Evolutionary conservation across 805 yeast genomes (phyloP), one percentile per base, ranked within the genome.

Genomic region (Vanderwaltozyma tropicalis): DNA sequence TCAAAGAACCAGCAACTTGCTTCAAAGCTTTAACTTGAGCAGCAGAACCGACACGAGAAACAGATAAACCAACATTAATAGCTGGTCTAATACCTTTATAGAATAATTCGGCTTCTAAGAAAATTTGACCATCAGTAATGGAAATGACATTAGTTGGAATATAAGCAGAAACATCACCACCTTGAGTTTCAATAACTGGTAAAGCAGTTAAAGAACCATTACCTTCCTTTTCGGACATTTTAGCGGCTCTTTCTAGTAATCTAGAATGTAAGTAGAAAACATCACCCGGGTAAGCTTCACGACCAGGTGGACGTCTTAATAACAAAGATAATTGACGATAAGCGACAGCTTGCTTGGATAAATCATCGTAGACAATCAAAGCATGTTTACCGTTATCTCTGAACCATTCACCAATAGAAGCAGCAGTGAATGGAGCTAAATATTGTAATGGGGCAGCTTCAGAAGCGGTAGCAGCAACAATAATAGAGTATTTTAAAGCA

Each of bases 11-110:
- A 58, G 98, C 98, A 72, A 92, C 97, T 79, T 92, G 97, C 75
- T 92, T 92, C 94, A 92, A 86, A 71, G 98, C 98, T 80, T 92
- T 92, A 62, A 92, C 97, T 78, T 92, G 98, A 63, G 98, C 98
- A 63, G 98, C 98, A 52, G 97, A 92, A 75, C 98, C 98, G 75
- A 92, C 98, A 79, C 98, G 95, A 62, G 98, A 92, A 61, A 89
- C 98, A 62, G 97, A 92, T 63, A 89, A 81, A 88, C 98, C 98
- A 70, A 89, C 97, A 72, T 89, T 89, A 64, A 89, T 89, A 63
- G 98, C 97, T 66, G 97, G 98, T 80, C 98, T 88, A 71, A 89
- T 87, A 87, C 97, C 98, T 80, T 88, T 92, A 92, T 89, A 87
- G 89, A 89, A 89, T 69, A 89, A 78, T 76, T 89, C 98, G 67